Percentiles rank a stretch among this genome's conserved stretches.
Conservation (phyloP, 2,329 filamentous ascomycete species). For the Botrytis aclada region DNA sequence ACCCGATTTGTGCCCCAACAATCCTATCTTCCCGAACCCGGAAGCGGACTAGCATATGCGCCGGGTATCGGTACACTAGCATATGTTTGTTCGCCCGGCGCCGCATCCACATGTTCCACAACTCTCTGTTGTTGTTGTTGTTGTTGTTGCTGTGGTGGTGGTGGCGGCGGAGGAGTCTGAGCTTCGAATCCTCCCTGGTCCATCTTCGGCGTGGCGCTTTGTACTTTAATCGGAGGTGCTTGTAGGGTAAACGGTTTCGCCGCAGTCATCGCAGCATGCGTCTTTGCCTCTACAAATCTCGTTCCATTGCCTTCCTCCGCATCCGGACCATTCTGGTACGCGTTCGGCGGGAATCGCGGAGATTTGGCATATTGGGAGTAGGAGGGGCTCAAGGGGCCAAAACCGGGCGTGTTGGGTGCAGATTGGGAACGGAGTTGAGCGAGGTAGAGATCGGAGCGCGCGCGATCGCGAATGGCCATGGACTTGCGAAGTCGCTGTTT, state of each 20-base stretch:
- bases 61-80: conserved; percentile 85
- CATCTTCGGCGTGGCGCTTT: conserved; percentile 67
- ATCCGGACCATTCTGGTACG: conserved; percentile 52
- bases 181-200: conserved; percentile 61
- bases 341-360: conserved; percentile 57
- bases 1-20: background rate
- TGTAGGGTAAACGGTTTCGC: conserved; percentile 77
- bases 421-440: conserved; percentile 81
- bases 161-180: conserved; percentile 26
- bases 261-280: conserved; percentile 46
- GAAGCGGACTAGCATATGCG: conserved; percentile 64
- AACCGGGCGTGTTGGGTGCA: conserved; percentile 90
- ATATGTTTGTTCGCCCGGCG: conserved; percentile 80
- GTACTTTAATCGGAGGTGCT: conserved; percentile 75
- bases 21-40: conserved; percentile 32
- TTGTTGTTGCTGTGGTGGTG: conserved; percentile 24
- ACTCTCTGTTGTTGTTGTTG: conserved; percentile 35
- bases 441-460: conserved; percentile 91
- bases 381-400: conserved; percentile 65
- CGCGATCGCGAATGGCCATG: conserved; percentile 93
- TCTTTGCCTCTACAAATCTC: conserved; percentile 56
- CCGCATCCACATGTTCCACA: conserved; percentile 64
- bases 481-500: conserved; percentile 94
- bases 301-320: conserved; percentile 48
- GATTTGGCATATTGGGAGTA: conserved; percentile 43